A percentile compares a stretch with the other conserved stretches of the same genome.
These are phyloP conservation scores for Eimeria praecox DNA, from an alignment of 169 alveolate species.

Conservation along the genomic window DNA sequence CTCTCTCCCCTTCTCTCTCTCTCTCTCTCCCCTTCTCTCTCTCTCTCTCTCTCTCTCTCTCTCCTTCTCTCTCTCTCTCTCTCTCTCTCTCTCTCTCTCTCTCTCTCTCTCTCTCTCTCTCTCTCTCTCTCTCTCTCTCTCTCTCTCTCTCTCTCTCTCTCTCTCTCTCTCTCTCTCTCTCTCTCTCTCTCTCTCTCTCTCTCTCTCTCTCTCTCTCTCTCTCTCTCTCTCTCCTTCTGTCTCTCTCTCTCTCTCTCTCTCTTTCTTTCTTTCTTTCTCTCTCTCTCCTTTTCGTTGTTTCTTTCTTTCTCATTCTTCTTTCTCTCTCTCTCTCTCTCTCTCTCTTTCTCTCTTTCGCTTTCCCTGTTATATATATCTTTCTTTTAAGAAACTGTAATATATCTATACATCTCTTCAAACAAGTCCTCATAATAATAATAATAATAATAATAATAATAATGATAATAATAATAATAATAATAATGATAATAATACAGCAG, in stretches of 20 bases:
- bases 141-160: too few species aligned
- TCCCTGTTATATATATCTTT: neutral
- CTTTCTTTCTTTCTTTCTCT: neutral
- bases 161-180: neutral
- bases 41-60: too few species aligned
- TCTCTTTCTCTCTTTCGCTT: neutral
- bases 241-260: neutral
- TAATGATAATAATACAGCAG: too few species aligned
- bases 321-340: too few species aligned
- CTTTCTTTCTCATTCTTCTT: too few species aligned
- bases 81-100: neutral
- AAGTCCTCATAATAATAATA: too few species aligned
- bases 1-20: neutral
- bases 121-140: too few species aligned
- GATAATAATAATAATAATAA: too few species aligned
- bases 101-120: neutral
- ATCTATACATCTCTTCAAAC: too few species aligned
- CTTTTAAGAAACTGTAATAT: too few species aligned
- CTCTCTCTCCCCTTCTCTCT: too few species aligned
- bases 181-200: neutral
- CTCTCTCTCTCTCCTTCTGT: neutral
- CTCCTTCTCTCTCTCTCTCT: neutral
- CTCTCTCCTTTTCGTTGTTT: neutral
- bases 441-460: too few species aligned
- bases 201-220: neutral